A percentile compares a stretch with the other conserved stretches of the same genome.
Evolutionary conservation across 805 yeast species (phyloP).

Genomic region (Spathaspora gorwiae): DNA sequence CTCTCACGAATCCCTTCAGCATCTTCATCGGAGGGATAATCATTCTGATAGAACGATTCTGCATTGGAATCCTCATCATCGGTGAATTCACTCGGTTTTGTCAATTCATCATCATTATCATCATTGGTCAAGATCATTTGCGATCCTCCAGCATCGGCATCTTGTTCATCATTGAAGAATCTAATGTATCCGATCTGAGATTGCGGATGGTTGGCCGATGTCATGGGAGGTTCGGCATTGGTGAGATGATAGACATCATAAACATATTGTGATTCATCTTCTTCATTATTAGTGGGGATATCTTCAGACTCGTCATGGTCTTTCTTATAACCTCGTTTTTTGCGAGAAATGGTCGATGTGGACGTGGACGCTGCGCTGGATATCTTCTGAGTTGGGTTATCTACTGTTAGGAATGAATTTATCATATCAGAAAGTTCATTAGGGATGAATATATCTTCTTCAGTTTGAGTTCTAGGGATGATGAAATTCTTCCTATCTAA

Average conservation of each 20-base stretch:
- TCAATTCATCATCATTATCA: slow-evolving; percentile 35
- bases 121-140: slow-evolving; percentile 12
- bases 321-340: slow-evolving; percentile 1
- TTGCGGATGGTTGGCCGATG: slow-evolving; percentile 46
- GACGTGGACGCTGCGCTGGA: not conserved
- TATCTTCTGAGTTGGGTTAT: slow-evolving; percentile 6
- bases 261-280: slow-evolving; percentile 61
- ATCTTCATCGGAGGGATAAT: slow-evolving; percentile 92
- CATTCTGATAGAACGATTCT: slow-evolving; percentile 87
- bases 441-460: slow-evolving; percentile 40
- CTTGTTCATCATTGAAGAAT: slow-evolving; percentile 53
- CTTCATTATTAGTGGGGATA: not conserved
- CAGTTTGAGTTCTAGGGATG: slow-evolving; percentile 28
- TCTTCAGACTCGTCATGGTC: not conserved
- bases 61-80: slow-evolving; percentile 88
- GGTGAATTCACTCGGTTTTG: slow-evolving; percentile 27
- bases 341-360: not conserved
- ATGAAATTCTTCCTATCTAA: slow-evolving; percentile 23
- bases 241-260: slow-evolving; percentile 71
- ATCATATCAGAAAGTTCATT: slow-evolving; percentile 75
- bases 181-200: slow-evolving; percentile 50
- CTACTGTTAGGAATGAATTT: slow-evolving; percentile 47
- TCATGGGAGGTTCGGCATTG: slow-evolving; percentile 24
- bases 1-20: slow-evolving; percentile 31
- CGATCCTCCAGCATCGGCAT: slow-evolving; percentile 17